Evolutionary conservation across 768 basidiomycete species (phyloP).

Genomic region (Lanmaoa rubissima): DNA sequence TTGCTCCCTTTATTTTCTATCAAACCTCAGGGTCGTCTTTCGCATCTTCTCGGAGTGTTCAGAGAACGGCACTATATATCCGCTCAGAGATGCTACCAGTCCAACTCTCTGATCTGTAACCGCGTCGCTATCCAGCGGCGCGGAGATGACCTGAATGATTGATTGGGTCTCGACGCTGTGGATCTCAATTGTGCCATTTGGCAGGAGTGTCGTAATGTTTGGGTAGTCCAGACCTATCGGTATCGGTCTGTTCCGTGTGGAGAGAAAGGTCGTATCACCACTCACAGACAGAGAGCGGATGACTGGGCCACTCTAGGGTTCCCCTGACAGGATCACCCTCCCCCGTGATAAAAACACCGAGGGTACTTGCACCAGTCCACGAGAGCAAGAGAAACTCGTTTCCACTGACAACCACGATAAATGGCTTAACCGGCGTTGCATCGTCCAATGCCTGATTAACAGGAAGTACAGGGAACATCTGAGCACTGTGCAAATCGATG

Average conservation of each 20-base stretch:
- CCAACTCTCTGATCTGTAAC: slow-evolving; percentile 27
- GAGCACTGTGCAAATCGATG: slow-evolving; percentile 71
- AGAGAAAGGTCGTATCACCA: slow-evolving; percentile 13
- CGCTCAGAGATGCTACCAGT: slow-evolving; percentile 31
- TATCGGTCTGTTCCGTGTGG: background rate
- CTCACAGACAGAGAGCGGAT: slow-evolving; percentile 77
- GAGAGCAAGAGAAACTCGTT: slow-evolving; percentile 85
- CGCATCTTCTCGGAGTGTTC: slow-evolving; percentile 42
- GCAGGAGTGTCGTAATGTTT: slow-evolving; percentile 73
- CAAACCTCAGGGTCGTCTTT: slow-evolving; percentile 30
- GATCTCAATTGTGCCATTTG: slow-evolving; percentile 76
- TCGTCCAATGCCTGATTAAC: slow-evolving; percentile 64
- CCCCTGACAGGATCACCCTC: slow-evolving; percentile 88
- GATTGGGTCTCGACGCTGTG: slow-evolving; percentile 76
- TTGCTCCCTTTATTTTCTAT: slow-evolving; percentile 10
- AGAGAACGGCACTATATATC: slow-evolving; percentile 43
- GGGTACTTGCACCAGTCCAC: slow-evolving; percentile 75
- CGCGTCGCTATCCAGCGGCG: slow-evolving; percentile 35
- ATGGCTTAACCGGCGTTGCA: slow-evolving; percentile 51
- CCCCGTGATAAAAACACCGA: slow-evolving; percentile 84
- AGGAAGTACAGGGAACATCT: slow-evolving; percentile 71
- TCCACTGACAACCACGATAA: slow-evolving; percentile 70
- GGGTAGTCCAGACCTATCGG: slow-evolving; percentile 75
- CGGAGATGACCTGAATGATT: slow-evolving; percentile 66
- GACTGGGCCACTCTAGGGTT: slow-evolving; percentile 80